A percentile compares a stretch with the other conserved stretches of the same genome.
phyloP scores from a whole-genome alignment of 2,329 filamentous ascomycete genomes.

The Neodidymelliopsis sp. region DNA sequence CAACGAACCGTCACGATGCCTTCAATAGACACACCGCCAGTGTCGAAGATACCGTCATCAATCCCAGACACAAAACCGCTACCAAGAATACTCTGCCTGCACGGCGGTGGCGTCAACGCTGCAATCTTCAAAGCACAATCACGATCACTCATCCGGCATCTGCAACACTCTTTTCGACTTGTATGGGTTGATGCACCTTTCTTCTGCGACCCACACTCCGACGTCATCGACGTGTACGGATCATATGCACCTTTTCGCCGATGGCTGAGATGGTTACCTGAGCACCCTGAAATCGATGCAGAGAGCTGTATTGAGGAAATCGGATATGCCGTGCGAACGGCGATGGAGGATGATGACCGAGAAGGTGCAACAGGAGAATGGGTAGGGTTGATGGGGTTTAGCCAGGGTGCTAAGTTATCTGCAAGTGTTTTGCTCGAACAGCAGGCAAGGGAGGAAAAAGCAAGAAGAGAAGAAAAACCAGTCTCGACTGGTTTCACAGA shows the following conservation, averaged over 20 bases:
- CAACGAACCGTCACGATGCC: constrained; percentile 1
- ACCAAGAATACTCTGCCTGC: constrained; percentile 80
- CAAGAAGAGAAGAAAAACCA: constrained; percentile 37
- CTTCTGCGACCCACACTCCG: constrained; percentile 66
- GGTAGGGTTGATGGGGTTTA: constrained; percentile 61
- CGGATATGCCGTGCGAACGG: constrained; percentile 53
- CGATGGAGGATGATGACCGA: constrained; percentile 55
- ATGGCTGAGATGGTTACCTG: constrained; percentile 69
- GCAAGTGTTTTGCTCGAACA: constrained; percentile 62
- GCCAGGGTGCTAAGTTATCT: constrained; percentile 58
- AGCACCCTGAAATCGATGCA: constrained; percentile 63
- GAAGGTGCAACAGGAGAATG: constrained; percentile 53
- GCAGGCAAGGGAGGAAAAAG: constrained; percentile 58
- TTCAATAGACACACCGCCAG: constrained; percentile 5
- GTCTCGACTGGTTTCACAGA: constrained; percentile 35
- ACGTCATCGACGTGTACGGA: constrained; percentile 70
- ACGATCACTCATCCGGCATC: constrained; percentile 61
- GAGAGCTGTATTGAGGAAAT: constrained; percentile 57
- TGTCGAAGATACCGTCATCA: constrained; percentile 33
- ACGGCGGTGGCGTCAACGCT: constrained; percentile 79
- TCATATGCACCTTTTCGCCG: constrained; percentile 70
- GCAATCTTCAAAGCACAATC: constrained; percentile 73
- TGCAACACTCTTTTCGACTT: constrained; percentile 69
- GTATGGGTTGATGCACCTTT: constrained; percentile 77
- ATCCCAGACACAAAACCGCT: constrained; percentile 40